These are phyloP conservation scores for Cladosporium sp. DNA, from an alignment of 2,329 filamentous ascomycete genomes.

Conservation along the genomic window DNA sequence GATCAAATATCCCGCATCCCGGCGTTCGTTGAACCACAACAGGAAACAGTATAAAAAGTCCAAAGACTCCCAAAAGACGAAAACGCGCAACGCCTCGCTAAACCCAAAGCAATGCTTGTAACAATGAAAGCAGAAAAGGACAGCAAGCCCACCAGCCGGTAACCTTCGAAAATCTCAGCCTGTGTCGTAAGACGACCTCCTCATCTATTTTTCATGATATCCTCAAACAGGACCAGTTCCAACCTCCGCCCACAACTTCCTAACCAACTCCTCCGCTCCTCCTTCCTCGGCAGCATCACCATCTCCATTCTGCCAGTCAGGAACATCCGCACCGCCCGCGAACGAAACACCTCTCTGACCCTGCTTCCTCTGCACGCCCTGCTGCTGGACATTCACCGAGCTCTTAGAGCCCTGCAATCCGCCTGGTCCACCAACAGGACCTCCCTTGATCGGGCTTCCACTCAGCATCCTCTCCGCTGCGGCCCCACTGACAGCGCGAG, in stretches of 20 bases:
- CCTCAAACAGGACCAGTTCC: background rate
- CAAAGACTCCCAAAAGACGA: background rate
- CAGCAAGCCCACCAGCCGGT: too few relatives aligned
- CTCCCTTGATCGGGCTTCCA: slow-evolving; percentile 12
- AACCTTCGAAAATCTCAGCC: too few relatives aligned
- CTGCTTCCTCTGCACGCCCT: background rate
- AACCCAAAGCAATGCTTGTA: background rate
- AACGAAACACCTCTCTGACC: slow-evolving; percentile 2
- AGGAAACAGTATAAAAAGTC: too few relatives aligned
- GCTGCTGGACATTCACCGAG: slow-evolving; percentile 10
- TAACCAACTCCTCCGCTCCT: slow-evolving; percentile 21
- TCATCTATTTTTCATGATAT: too few relatives aligned
- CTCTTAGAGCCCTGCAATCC: slow-evolving; percentile 10
- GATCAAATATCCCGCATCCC: too few relatives aligned
- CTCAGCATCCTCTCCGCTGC: slow-evolving; percentile 8
- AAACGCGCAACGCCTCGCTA: slow-evolving; percentile 5
- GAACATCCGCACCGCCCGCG: background rate
- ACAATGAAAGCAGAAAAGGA: background rate
- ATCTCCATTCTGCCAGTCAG: slow-evolving; percentile 7
- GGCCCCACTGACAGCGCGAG: slow-evolving; percentile 11
- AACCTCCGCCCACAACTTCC: slow-evolving; percentile 23
- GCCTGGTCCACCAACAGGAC: background rate
- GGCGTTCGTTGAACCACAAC: too few relatives aligned
- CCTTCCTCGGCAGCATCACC: slow-evolving; percentile 15
- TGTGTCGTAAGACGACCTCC: background rate